A percentile compares a stretch with the other conserved stretches of the same genome.
Conservation (phyloP, 2,329 filamentous ascomycete genomes). For the Sclerotiophoma versabilis region DNA sequence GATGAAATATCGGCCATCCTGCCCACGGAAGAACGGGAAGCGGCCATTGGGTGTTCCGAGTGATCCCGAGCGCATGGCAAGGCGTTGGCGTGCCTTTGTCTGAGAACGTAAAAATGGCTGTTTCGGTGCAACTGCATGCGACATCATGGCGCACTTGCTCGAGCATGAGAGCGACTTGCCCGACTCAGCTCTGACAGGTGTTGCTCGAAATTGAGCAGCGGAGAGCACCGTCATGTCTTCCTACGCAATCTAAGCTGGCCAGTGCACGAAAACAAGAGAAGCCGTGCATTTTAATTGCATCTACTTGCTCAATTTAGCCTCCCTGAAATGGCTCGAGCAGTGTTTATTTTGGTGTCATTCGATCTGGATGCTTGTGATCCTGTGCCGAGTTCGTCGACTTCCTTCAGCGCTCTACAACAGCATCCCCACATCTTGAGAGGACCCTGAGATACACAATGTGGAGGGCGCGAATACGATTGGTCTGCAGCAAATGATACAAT, state of each 20-base stretch:
- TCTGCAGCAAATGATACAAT: background rate
- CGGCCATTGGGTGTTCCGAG: constrained; percentile 27
- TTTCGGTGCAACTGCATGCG: constrained; percentile 8
- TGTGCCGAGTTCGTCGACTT: background rate
- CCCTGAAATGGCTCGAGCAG: background rate
- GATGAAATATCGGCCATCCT: constrained; percentile 22
- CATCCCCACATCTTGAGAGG: background rate
- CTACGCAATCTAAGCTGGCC: background rate
- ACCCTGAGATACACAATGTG: background rate
- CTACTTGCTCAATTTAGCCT: background rate
- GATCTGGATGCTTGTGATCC: background rate
- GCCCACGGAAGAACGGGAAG: constrained; percentile 31
- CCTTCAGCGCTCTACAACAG: background rate
- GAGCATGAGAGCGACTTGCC: background rate
- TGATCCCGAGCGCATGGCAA: constrained; percentile 25
- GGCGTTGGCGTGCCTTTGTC: constrained; percentile 6
- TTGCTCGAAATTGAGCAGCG: background rate
- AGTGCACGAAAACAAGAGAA: constrained; percentile 6
- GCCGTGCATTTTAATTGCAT: background rate
- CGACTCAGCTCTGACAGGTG: background rate
- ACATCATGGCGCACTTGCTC: background rate
- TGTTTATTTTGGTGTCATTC: background rate
- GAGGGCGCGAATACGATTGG: background rate
- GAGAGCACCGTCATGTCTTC: constrained; percentile 4
- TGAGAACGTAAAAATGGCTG: constrained; percentile 1